Evolutionary conservation across 2,329 filamentous ascomycete genomes (phyloP), one percentile per base, ranked within the genome.

Genomic region (Metarhizium rileyi): DNA sequence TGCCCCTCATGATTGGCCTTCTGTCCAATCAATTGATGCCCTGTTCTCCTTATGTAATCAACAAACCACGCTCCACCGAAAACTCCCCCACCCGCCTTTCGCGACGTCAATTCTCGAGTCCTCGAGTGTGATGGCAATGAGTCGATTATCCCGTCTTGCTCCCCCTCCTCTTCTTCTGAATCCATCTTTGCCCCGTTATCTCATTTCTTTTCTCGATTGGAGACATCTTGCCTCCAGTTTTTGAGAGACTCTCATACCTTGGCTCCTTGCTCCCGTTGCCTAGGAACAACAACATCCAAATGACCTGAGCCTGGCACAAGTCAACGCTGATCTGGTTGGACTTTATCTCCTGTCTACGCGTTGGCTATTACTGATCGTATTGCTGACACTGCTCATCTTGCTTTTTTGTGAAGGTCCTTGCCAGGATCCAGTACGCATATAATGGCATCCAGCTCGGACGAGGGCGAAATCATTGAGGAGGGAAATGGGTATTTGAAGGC

Each of bases 381-480:
- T 58, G 63, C 67, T 70, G 67, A 70, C 67, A 59, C 61, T 57
- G 60, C 47, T 38, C 46, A 23, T 46, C 10, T 47, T 46, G 23
- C 22, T 20, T 35, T 28, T 38, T 46, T 50, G 38, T 50, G 47
- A 48, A 46, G 44, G 46, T 46, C 49, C 47, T 52, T n/a, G 14
- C 33, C 44, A 49, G 51, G 48, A 46, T 52, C 51, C 36, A 53
- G 54, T 58, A 64, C 52, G 49, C 36, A 38, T 18, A 48, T 18
- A 30, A 70, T 70, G 67, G 56, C 66, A 59, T 72, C 71, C 60
- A 88, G 84, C 71, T 87, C 86, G 63, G 87, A 88, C 70, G 87
- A 94, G 71, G 88, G 89, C 72, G 89, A 94, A 75, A 89, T 91
- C 69, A 72, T 85, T 67, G 87, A 90, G 71, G 80, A 80, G 71